Conservation (phyloP, 257 asterid species). For the Fraxinus anomala region DNA sequence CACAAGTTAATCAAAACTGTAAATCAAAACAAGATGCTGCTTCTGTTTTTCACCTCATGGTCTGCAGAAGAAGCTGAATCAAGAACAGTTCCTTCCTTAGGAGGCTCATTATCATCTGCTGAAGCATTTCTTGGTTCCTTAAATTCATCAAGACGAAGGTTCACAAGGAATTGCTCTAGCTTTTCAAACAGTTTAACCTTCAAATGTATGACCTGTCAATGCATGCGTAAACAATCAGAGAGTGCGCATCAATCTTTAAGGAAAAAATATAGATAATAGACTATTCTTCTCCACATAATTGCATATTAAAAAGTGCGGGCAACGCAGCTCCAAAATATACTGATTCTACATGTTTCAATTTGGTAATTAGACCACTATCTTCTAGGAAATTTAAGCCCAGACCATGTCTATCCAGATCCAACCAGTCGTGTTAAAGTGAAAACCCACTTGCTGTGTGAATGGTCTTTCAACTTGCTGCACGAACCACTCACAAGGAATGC, state of each 20-base stretch:
- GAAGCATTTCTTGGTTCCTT: constrained; percentile 51
- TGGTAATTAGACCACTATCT: constrained; percentile 1
- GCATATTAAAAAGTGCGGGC: constrained; percentile 1
- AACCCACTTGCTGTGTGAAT: neutral
- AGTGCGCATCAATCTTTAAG: constrained; percentile 6
- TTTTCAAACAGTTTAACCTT: constrained; percentile 90
- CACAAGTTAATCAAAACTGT: constrained; percentile 1
- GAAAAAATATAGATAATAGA: neutral
- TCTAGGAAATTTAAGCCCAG: neutral
- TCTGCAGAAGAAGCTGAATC: constrained; percentile 51
- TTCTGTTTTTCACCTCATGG: constrained; percentile 65
- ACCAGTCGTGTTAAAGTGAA: neutral
- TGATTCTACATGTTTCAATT: neutral
- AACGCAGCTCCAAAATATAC: neutral
- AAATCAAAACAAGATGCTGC: constrained; percentile 7
- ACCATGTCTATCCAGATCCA: neutral
- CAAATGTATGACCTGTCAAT: constrained; percentile 80
- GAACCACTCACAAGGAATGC: neutral
- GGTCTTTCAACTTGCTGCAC: neutral
- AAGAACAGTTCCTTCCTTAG: constrained; percentile 44
- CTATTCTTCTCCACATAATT: constrained; percentile 4
- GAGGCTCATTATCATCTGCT: constrained; percentile 38
- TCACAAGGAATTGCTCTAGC: constrained; percentile 87
- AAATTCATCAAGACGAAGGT: constrained; percentile 78
- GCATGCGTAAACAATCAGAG: constrained; percentile 13